Percentiles rank a stretch among this genome's conserved stretches.
Conservation (phyloP, 106 monocot species). For the Acanthochlamys bracteata region DNA sequence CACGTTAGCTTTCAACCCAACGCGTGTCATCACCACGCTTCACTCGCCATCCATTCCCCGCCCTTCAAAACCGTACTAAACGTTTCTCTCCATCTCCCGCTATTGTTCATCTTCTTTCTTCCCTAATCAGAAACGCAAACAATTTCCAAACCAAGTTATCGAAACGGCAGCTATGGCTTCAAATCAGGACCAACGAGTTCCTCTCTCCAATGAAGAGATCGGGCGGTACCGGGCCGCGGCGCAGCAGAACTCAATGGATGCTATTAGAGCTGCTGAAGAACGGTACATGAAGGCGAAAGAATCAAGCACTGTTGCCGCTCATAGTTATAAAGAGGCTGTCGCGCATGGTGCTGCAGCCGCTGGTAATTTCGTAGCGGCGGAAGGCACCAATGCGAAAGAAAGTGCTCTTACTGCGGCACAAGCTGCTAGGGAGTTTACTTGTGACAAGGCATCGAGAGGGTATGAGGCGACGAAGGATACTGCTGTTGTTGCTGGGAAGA, state of each 20-base stretch:
- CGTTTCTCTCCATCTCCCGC: neutral
- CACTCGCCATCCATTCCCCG: neutral
- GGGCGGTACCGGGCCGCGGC: conserved; percentile 18
- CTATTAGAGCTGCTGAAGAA: too few relatives aligned
- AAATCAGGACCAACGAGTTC: conserved; percentile 11
- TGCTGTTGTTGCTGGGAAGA: neutral
- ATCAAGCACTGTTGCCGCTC: too few relatives aligned
- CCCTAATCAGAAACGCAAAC: neutral
- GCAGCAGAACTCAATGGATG: conserved; percentile 2
- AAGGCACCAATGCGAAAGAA: too few relatives aligned
- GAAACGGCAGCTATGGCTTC: conserved; percentile 31
- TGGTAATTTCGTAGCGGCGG: too few relatives aligned
- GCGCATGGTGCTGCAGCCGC: too few relatives aligned
- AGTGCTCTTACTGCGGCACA: too few relatives aligned
- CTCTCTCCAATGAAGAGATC: conserved; percentile 4
- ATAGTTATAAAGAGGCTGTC: too few relatives aligned
- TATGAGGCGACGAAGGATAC: neutral
- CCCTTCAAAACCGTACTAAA: neutral
- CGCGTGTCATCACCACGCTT: neutral
- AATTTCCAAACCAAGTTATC: neutral
- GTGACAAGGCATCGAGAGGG: too few relatives aligned
- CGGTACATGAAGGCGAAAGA: too few relatives aligned
- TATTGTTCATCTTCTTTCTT: neutral
- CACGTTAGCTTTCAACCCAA: neutral
- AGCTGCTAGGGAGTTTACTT: too few relatives aligned